Evolutionary conservation across 2,329 filamentous ascomycete genomes (phyloP).

Genomic region (Xylariales sp.): DNA sequence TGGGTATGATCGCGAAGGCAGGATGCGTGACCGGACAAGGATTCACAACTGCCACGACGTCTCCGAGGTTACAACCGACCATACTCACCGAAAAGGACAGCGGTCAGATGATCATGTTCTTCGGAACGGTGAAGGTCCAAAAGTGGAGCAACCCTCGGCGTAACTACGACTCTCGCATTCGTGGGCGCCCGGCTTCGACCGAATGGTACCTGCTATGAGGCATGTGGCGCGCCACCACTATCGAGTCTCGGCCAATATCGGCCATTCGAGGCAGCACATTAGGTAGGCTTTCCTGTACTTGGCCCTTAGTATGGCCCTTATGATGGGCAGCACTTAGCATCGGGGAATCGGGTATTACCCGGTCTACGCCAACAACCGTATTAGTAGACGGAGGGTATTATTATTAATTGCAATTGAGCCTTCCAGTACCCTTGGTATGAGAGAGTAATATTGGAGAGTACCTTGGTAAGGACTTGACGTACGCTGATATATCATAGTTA

Average conservation of each 20-base stretch:
- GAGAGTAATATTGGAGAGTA: too few relatives aligned
- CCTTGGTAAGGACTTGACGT: not conserved
- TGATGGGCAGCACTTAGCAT: not conserved
- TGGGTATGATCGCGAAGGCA: not conserved
- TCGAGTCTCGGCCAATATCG: conserved; percentile 55
- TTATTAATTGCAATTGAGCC: conserved; percentile 1
- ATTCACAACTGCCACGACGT: not conserved
- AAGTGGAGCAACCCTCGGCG: conserved; percentile 59
- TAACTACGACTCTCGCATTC: conserved; percentile 67
- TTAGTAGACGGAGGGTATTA: not conserved
- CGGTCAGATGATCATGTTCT: conserved; percentile 51
- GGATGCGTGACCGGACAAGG: not conserved
- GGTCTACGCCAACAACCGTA: not conserved
- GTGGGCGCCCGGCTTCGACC: conserved; percentile 62
- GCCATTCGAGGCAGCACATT: conserved; percentile 64
- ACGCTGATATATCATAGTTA: conserved; percentile 55
- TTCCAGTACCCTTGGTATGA: not conserved
- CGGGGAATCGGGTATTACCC: too few relatives aligned
- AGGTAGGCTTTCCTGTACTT: conserved; percentile 58
- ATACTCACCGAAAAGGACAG: conserved; percentile 63
- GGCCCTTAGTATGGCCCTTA: not conserved
- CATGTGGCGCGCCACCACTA: conserved; percentile 46
- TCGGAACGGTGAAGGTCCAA: conserved; percentile 53
- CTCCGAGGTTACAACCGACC: conserved; percentile 39
- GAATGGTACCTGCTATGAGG: conserved; percentile 47